Base-by-base conservation (phyloP, 192 early-diverging fungal species). In the Ambispora gerdemannii region DNA sequence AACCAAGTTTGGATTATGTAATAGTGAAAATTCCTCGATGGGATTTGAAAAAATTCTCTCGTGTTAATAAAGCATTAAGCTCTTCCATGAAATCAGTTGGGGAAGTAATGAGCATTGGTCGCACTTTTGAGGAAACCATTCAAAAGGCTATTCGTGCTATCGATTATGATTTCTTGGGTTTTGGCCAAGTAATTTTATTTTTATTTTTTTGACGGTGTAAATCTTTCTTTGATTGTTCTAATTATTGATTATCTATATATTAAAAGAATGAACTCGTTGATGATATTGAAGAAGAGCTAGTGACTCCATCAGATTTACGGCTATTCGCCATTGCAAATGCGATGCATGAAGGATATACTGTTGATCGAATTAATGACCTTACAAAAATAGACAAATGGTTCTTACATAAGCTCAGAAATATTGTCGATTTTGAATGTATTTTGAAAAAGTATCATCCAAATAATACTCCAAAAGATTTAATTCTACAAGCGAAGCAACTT, bases 321-420 rank as follows among this genome's bases (percentile, higher is more conserved):
- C 72, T 99, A 64, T 99, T 99, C 80, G 96, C 96, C 20, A 92
- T 99, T 71, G 95, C 92, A 47, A 94, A 95, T 59, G 97, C 97
- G 0, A 81, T 99, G 78, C 67, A 97, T 78, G 82, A 82, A 72
- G 94, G 94, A 0, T 97, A 97, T 80, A 81, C 90, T 0, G 95
- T 98, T 36, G 96, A 99, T 59, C 78, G 87, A 75, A 92, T 99
- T 72, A 90, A 89, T 80, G 82, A 89, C 47, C 84, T 95, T 70
- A 98, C 96, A 53, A 83, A 88, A 60, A 94, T 99, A 66, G 97
- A 99, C 83, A 86, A 87, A 66, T 99, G 97, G 97, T 99, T 99
- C 87, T 88, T 99, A 71, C 88, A 93, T 86, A 95, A 94, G 79
- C 77, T 99, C 51, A 86, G 88, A 72, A 87, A 90, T 74, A 93